Base-by-base conservation (phyloP, 2,329 filamentous ascomycete genomes). In the Alternaria angustiovoidea region DNA sequence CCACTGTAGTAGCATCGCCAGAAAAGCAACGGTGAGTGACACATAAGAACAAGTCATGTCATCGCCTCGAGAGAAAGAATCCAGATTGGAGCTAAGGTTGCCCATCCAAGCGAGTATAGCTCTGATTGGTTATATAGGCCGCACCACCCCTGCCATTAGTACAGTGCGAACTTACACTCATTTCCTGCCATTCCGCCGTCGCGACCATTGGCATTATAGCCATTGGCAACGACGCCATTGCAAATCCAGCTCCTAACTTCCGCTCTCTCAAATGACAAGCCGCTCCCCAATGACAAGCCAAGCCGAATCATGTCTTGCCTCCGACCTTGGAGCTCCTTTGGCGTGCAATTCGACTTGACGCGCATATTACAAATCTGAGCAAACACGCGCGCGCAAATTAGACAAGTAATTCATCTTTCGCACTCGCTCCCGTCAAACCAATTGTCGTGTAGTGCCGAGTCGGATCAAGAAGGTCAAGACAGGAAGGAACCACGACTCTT, bases 61-160 rank as follows among this genome's bases (percentile, higher is more conserved):
- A 41, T 51, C 28, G 48, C 56, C 51, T 44, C 63, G 51, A 46
- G 48, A 52, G 53, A 51, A 63, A 55, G 57, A 48, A 68, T 59
- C 68, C 52, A 67, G 28, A 30, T 30, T 30, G 28, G 28, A 30
- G 28, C 28, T 65, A 65, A 67, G 57, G 65, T 56, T 61, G 24
- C 20, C 60, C 61, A 46, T 62, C 64, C 68, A 66, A 59, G 63
- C 58, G 44, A 59, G 46, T 39, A 30, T 38, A 46, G 48, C 60
- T 55, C 41, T 64, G 60, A 71, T 73, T 73, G 66, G 70, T 61
- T 64, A 61, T 56, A 32, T 38, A 49, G 32, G 18, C 36, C 47
- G 47, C 44, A 55, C 58, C 22, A 57, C 49, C 58, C 59, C 55
- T 62, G 59, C 55, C 48, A 49, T 54, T 51, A 59, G 22, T 59